Evolutionary conservation across 2,329 filamentous ascomycete species (phyloP), one percentile per base, ranked within the genome.

Genomic region (Aspergillus jensenii): DNA sequence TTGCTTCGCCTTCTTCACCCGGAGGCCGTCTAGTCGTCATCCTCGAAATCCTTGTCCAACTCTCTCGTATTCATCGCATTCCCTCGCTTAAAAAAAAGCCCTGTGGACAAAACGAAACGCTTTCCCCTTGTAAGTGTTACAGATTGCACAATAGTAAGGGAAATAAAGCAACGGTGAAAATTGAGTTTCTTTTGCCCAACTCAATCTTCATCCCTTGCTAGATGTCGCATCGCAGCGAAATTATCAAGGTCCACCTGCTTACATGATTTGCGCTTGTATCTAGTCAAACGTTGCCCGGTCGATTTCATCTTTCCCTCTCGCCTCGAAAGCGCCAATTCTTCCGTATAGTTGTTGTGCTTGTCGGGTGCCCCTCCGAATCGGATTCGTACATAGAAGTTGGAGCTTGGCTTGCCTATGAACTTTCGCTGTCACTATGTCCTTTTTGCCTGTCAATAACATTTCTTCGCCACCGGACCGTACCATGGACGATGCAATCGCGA

Each of bases 371-470:
- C 49, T 61, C 60, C 58, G 44, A 55, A 37, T 37, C 63, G 58
- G 52, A 55, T 60, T 60, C 58, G 60, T 66, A 65, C 59, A 63
- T 68, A 69, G 66, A 31, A 19, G 61, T 61, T 67, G 64, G 48
- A 55, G 49, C 27, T 31, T 50, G 59, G 52, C 48, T 66, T 65
- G 49, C 45, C 65, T 64, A 49, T 64, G 52, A 67, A 59, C 59
- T 58, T 67, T 65, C 64, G 60, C 62, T 65, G 70, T 62, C 67
- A 79, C 71, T 67, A 85, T 86, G 82, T 79, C 84, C 64, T 87
- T 88, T 71, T 79, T 82, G 68, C 81, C 85, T 61, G 84, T 87
- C 70, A 87, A 87, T 73, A 82, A 80, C 60, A 80, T 79, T 57
- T 75, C 84, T 55, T 72, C 78, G 52, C 74, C 78, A 59, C 76